Evolutionary conservation across 2,329 filamentous ascomycete genomes (phyloP), one percentile per base, ranked within the genome.

Genomic region (Ilyonectria destructans): DNA sequence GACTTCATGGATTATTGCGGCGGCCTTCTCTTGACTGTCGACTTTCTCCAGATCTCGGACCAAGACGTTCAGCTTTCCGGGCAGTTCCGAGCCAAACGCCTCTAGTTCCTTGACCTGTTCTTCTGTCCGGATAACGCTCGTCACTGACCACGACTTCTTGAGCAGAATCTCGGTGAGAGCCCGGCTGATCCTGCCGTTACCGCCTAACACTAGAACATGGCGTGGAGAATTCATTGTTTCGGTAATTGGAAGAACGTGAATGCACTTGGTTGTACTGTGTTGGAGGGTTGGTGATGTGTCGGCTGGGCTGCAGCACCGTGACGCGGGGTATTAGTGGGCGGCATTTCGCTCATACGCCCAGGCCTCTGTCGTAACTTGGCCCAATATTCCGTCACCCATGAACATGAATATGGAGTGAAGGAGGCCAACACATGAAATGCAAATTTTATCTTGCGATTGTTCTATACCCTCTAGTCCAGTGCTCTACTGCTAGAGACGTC

Each of bases 101-200:
- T 90, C 81, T 67, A 95, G 89, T 59, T 89, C 84, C 2, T 83
- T 74, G 58, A 88, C 85, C 69, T 95, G 92, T 1, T 88, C 88
- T 17, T 88, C 83, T 69, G 90, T 88, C 71, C 93, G 91, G 78
- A 95, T 90, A 67, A 95, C 83, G 77, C 90, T 93, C 40, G 91
- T 93, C 51, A 95, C 90, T 67, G 88, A 87, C 90, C 92, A 94
- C 51, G 87, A 88, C 71, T 90, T 88, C 40, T 89, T 84, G 26
- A 95, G 86, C 12, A 95, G 88, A 62, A 93, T 85, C 1, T 91
- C 91, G 6, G 92, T 95, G 13, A 95, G 85, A 35, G 91, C 83
- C 48, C 92, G 88, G 69, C 92, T 88, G 58, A 95, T 83, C 80
- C 93, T 93, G 80, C 93, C 93, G 81, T 94, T 92, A 70, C 92